Percentiles rank a stretch among this genome's conserved stretches.
These are phyloP conservation scores for Osmozyma mogii DNA, from an alignment of 805 yeast genomes.

Conservation along the genomic window DNA sequence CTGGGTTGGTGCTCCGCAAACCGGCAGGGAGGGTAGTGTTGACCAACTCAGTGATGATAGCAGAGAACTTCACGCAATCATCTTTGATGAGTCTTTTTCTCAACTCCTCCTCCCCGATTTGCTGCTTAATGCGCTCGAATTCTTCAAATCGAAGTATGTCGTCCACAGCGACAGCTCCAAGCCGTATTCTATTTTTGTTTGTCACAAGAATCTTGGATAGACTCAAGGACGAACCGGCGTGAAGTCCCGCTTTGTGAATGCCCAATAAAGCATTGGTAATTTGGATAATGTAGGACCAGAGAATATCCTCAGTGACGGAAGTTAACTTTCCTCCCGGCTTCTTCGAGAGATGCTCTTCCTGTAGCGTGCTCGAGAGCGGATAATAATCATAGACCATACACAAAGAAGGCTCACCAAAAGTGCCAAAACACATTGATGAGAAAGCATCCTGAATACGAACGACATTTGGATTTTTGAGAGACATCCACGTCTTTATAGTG, in stretches of 20 bases:
- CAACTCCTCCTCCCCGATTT: conserved; percentile 8
- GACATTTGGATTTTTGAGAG: conserved; percentile 45
- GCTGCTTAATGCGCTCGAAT: conserved; percentile 15
- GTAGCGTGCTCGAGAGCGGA: conserved; percentile 66
- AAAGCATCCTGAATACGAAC: conserved; percentile 74
- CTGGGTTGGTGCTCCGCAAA: conserved; percentile 12
- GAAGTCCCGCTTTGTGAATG: conserved; percentile 57
- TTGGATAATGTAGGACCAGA: conserved; percentile 78
- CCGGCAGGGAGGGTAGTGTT: conserved; percentile 23
- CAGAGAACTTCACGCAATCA: conserved; percentile 58
- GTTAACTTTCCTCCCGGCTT: conserved; percentile 33
- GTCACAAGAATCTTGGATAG: conserved; percentile 68
- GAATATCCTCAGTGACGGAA: conserved; percentile 51
- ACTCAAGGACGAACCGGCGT: conserved; percentile 53
- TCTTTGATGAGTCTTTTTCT: conserved; percentile 33
- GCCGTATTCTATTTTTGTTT: conserved; percentile 59
- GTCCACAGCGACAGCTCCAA: conserved; percentile 62
- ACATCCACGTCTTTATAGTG: conserved; percentile 61
- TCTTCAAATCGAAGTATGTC: conserved; percentile 51
- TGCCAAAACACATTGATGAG: conserved; percentile 80
- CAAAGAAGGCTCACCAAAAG: conserved; percentile 45
- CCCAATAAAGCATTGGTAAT: conserved; percentile 59
- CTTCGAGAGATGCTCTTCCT: conserved; percentile 56
- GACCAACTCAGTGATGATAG: conserved; percentile 49
- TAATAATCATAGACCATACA: conserved; percentile 77